Base-by-base conservation (phyloP, 345 rosid genomes). In the Lepidium sativum region DNA sequence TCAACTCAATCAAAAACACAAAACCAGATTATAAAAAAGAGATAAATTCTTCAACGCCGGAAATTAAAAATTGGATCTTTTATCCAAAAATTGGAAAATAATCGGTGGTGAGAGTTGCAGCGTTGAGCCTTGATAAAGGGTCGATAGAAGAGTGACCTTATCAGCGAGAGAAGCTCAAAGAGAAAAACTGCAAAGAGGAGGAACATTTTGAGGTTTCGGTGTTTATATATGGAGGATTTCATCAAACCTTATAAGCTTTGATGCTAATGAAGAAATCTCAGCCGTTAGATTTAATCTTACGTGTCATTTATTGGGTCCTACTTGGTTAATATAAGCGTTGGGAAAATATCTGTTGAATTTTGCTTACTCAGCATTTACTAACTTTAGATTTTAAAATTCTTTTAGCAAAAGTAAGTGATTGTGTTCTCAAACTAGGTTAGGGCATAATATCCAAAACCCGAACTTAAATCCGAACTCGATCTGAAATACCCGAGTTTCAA, bases 61-160 rank as follows among this genome's bases (percentile, higher is more conserved):
- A 53, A 1, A 16, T 44, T 34, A 35, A 50, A 31, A 60, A 62
- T 71, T 65, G 33, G 14, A 44, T 27, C 69, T 79, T 63, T 63
- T 10, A 14, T 42, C 71, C 6, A 72, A 49, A 79, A 63, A 45
- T 54, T 72, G 58, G 65, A 63, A 34, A 5, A 20, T 45, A 62
- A 76, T 45, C 75, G 81, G 64, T 77, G 74, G 82, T 15, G 64
- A 78, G 73, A 60, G 76, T 35, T 55, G 47, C 56, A 54, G 49
- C 39, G 65, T 50, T 66, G 74, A 33, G 72, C 67, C 57, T 57
- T 32, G 67, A 51, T 41, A 50, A 69, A 50, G 60, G 67, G 72
- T 48, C 65, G 21, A 52, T 40, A 40, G 53, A 61, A 40, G 31
- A 27, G 65, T 29, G 74, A 44, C 71, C 71, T 63, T 78, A 76